phyloP scores from a whole-genome alignment of 169 alveolate species.

The Pseudocohnilembus persalinus region DNA sequence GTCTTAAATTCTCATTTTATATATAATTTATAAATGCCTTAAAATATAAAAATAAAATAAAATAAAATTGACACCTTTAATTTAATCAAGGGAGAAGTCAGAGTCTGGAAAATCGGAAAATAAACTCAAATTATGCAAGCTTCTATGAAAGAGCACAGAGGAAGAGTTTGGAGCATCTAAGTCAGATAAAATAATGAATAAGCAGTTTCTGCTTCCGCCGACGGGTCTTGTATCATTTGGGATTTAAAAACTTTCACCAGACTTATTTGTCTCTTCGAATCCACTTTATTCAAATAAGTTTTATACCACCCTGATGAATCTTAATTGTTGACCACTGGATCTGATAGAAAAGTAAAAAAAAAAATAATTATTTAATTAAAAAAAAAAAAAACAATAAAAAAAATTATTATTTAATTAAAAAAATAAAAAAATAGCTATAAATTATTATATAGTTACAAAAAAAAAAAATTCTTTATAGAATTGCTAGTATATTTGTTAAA shows the following conservation, averaged over 20 bases:
- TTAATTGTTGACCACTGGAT: conserved; percentile 91
- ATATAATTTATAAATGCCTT: background rate
- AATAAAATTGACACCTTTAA: background rate
- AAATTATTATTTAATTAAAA: background rate
- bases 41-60: too few species aligned
- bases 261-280: conserved; percentile 87
- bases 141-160: conserved; percentile 87
- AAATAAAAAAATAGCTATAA: too few species aligned
- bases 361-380: background rate
- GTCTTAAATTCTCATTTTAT: conserved; percentile 71
- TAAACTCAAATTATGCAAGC: conserved; percentile 87
- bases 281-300: conserved; percentile 87
- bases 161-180: conserved; percentile 81
- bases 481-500: too few species aligned
- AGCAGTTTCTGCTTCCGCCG: conserved; percentile 92
- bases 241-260: conserved; percentile 84
- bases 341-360: conserved; percentile 77
- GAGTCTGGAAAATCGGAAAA: conserved; percentile 89
- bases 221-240: conserved; percentile 94
- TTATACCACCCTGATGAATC: conserved; percentile 92
- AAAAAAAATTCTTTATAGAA: too few species aligned
- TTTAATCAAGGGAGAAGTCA: conserved; percentile 87
- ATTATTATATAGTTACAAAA: too few species aligned
- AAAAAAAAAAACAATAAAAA: background rate
- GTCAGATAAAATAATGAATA: conserved; percentile 75